phyloP scores from a whole-genome alignment of 495 filamentous ascomycete species.

The Aspergillus cristatus region DNA sequence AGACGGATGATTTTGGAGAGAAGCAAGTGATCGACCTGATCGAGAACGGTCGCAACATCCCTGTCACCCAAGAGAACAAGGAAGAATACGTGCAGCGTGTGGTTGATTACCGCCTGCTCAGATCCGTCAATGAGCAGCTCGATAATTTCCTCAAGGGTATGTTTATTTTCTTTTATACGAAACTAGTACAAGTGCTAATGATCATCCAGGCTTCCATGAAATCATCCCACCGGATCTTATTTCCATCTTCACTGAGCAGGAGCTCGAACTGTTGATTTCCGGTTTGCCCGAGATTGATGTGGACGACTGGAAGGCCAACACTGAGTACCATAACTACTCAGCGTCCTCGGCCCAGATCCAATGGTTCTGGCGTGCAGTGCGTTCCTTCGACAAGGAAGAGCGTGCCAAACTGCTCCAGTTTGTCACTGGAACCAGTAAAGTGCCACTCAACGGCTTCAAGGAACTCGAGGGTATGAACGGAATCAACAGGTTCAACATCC shows the following conservation, averaged over 20 bases:
- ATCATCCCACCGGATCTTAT: constrained; percentile 93
- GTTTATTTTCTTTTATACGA: constrained; percentile 10
- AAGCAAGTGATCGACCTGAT: constrained; percentile 79
- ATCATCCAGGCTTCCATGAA: constrained; percentile 75
- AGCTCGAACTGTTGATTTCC: constrained; percentile 93
- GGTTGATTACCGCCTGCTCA: constrained; percentile 86
- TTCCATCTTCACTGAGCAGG: constrained; percentile 97
- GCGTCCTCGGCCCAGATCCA: constrained; percentile 93
- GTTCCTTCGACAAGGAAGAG: constrained; percentile 98
- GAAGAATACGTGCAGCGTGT: constrained; percentile 90
- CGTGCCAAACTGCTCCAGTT: constrained; percentile 96
- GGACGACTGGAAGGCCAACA: constrained; percentile 98
- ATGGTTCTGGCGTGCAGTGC: constrained; percentile 98
- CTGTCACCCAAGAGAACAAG: constrained; percentile 97
- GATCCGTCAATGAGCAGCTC: constrained; percentile 87
- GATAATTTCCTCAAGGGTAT: constrained; percentile 89
- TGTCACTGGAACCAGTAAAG: constrained; percentile 96
- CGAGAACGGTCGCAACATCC: constrained; percentile 78
- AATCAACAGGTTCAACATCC: constrained; percentile 96
- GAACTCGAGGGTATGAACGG: constrained; percentile 99
- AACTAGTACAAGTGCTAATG: constrained; percentile 13
- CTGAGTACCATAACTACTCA: constrained; percentile 96
- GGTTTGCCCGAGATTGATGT: constrained; percentile 95
- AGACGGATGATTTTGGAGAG: constrained; percentile 87
- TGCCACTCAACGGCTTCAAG: constrained; percentile 97